A percentile compares a stretch with the other conserved stretches of the same genome.
These are phyloP conservation scores for Phyllosticta capitalensis DNA, from an alignment of 2,329 filamentous ascomycete genomes.

Conservation along the genomic window DNA sequence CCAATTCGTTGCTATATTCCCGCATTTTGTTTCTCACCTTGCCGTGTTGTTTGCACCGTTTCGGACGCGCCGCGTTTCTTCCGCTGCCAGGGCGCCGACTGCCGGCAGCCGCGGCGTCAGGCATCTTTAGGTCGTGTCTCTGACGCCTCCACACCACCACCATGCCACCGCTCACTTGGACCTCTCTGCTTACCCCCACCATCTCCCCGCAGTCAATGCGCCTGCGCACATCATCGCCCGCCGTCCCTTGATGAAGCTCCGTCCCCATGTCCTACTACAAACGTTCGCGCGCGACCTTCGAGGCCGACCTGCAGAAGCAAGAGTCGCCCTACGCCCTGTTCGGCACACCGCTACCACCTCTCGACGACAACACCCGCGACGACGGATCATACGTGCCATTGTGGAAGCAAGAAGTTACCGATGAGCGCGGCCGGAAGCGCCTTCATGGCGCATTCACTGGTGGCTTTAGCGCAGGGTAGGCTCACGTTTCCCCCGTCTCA, in stretches of 20 bases:
- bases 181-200: not conserved
- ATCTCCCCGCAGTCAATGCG: conserved; percentile 1
- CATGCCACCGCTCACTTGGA: not conserved
- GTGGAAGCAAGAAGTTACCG: conserved; percentile 98
- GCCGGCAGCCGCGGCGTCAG: too few species aligned
- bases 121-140: too few species aligned
- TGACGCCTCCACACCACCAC: not conserved
- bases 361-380: conserved; percentile 68
- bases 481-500: conserved; percentile 10
- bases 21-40: not conserved
- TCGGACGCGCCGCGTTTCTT: not conserved
- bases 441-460: conserved; percentile 95
- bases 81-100: not conserved
- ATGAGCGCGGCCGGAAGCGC: conserved; percentile 81
- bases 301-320: conserved; percentile 58
- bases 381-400: conserved; percentile 86
- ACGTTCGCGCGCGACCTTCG: conserved; percentile 68
- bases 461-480: conserved; percentile 90
- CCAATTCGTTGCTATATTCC: too few species aligned
- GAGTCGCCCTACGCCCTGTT: conserved; percentile 68
- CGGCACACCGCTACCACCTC: conserved; percentile 74
- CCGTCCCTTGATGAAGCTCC: not conserved
- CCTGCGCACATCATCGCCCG: not conserved
- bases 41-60: not conserved
- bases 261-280: conserved; percentile 42